Conservation (phyloP, 176 grass and related monocot species). For the Oryza punctata region DNA sequence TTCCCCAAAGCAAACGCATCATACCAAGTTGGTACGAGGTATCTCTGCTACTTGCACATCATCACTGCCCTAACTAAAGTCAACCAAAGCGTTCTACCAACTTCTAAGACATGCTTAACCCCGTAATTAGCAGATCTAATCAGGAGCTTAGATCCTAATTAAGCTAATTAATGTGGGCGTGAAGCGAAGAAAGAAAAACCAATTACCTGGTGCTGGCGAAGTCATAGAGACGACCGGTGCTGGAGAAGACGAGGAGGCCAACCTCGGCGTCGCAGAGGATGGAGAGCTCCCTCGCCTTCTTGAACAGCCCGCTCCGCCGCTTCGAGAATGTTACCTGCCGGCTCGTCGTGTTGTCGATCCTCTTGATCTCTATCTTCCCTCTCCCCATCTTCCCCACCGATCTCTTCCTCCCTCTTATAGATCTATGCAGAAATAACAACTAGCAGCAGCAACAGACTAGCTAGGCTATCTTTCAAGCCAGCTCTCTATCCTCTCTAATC, state of each 20-base stretch:
- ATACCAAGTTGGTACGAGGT: slow-evolving; percentile 23
- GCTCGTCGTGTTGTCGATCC: slow-evolving; percentile 76
- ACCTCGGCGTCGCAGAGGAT: slow-evolving; percentile 84
- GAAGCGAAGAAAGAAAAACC: neutral
- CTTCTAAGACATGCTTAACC: neutral
- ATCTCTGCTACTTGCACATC: neutral
- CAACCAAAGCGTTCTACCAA: neutral
- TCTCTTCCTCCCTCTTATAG: slow-evolving; percentile 43
- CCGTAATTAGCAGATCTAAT: slow-evolving; percentile 14
- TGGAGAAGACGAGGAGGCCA: slow-evolving; percentile 72
- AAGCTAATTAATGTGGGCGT: neutral
- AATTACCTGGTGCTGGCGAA: slow-evolving; percentile 55
- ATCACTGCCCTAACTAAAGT: neutral
- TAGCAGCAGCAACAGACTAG: neutral
- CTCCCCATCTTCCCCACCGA: slow-evolving; percentile 51
- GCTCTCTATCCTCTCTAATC: neutral
- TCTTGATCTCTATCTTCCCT: slow-evolving; percentile 67
- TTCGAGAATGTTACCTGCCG: slow-evolving; percentile 80
- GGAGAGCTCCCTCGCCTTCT: slow-evolving; percentile 75
- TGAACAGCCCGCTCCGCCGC: slow-evolving; percentile 60
- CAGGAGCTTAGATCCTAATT: neutral
- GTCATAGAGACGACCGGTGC: slow-evolving; percentile 67
- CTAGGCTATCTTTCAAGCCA: neutral
- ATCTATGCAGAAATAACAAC: slow-evolving; percentile 12
- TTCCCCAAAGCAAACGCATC: neutral